Evolutionary conservation across 2,329 filamentous ascomycete species (phyloP), one percentile per base, ranked within the genome.

Genomic region (Clarireedia sp.): DNA sequence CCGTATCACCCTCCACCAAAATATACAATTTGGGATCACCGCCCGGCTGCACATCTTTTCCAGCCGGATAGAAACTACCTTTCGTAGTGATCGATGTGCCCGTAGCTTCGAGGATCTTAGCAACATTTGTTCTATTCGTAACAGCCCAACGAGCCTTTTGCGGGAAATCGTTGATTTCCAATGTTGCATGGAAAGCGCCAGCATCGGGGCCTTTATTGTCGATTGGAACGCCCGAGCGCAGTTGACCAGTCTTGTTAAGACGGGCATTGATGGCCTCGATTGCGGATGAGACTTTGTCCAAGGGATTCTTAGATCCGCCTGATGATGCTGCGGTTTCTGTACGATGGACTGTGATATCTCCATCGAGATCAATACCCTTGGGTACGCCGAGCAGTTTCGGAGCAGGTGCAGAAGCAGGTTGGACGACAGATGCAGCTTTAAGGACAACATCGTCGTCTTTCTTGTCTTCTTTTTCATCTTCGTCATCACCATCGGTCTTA

Each of bases 161-260:
- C 36, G 94, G 94, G 72, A 97, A 97, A 73, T 99, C 94, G 72
- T 99, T 99, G 81, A 99, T 99, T 72, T 97, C 94, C 59, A 99
- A 78, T 3, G 92, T 97, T 16, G 94, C 91, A 70, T 99, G 94
- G 79, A 90, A 99, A 0, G 91, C 90, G 51, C 94, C 94, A 3
- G 94, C 94, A 71, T 99, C 94, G 0, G 94, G 94, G 1, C 94
- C 94, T 72, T 96, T 96, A 75, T 99, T 99, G 75, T 99, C 94
- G 68, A 96, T 95, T 7, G 94, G 90, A 59, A 95, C 91, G 14
- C 94, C 94, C 3, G 89, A 87, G 58, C 94, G 87, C 65, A 96
- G 85, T 69, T 94, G 87, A 37, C 91, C 91, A 36, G 90, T 89
- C 64, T 90, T 89, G 67, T 89, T 92, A 40, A 99, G 80, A 62